Evolutionary conservation across 2,329 filamentous ascomycete species (phyloP).

Genomic region (Plenodomus tracheiphilus): DNA sequence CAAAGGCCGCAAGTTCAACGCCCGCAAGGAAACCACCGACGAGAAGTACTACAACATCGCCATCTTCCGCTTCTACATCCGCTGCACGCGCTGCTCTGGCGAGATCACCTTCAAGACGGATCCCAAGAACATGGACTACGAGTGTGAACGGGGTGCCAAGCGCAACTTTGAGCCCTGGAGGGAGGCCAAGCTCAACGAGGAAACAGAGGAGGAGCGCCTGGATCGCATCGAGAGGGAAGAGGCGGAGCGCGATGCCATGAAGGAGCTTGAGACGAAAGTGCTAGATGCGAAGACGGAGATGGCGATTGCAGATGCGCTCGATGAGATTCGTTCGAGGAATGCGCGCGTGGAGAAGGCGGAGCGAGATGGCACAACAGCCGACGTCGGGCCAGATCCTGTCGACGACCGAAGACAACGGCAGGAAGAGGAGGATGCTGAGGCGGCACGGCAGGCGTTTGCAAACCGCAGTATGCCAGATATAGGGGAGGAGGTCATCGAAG

Average conservation of each 20-base stretch:
- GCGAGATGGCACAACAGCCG: slow-evolving; percentile 62
- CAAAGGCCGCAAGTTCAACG: slow-evolving; percentile 94
- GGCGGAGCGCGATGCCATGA: slow-evolving; percentile 88
- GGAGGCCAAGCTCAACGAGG: slow-evolving; percentile 65
- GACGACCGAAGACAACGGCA: slow-evolving; percentile 64
- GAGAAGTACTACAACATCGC: slow-evolving; percentile 88
- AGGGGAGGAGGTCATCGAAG: slow-evolving; percentile 57
- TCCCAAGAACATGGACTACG: slow-evolving; percentile 92
- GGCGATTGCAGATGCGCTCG: slow-evolving; percentile 92
- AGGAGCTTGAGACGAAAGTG: slow-evolving; percentile 91
- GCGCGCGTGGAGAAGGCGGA: slow-evolving; percentile 79
- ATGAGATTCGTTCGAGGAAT: slow-evolving; percentile 92
- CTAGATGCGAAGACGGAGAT: slow-evolving; percentile 92
- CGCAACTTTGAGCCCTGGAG: slow-evolving; percentile 94
- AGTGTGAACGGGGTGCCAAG: slow-evolving; percentile 78
- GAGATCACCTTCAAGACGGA: slow-evolving; percentile 96
- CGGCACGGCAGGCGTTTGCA: slow-evolving; percentile 76
- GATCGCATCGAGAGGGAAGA: slow-evolving; percentile 81
- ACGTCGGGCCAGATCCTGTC: slow-evolving; percentile 56
- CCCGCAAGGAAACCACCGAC: slow-evolving; percentile 87
- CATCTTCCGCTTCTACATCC: slow-evolving; percentile 84
- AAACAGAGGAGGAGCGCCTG: slow-evolving; percentile 84
- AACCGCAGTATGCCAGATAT: slow-evolving; percentile 44
- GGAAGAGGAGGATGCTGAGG: slow-evolving; percentile 82
- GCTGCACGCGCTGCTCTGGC: slow-evolving; percentile 81